phyloP scores from a whole-genome alignment of 768 basidiomycete species.

The Mrakia blollopis region DNA sequence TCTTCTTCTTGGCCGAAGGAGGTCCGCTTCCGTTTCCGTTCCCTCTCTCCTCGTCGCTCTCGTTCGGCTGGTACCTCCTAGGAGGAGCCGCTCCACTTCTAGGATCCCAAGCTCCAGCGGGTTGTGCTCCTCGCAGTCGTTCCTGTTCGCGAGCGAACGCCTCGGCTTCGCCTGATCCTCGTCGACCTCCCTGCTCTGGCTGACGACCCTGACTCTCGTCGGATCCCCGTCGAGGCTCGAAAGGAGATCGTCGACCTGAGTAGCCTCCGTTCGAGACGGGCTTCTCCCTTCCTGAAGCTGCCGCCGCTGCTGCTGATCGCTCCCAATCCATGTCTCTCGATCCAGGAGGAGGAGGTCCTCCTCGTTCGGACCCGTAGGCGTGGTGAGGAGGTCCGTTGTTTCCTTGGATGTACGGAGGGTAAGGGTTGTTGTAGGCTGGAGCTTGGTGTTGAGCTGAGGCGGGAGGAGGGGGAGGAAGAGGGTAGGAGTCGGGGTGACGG shows the following conservation, averaged over 20 bases:
- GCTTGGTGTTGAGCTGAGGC: conserved; percentile 14
- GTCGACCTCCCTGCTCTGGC: background rate
- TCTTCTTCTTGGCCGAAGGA: conserved; percentile 14
- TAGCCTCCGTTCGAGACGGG: conserved; percentile 3
- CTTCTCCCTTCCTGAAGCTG: background rate
- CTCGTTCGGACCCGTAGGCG: conserved; percentile 6
- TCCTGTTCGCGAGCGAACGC: conserved; percentile 5
- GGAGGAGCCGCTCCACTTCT: no score
- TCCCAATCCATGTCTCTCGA: conserved; percentile 26
- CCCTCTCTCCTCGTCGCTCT: conserved; percentile 19
- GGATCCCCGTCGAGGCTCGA: conserved; percentile 12
- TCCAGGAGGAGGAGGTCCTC: background rate
- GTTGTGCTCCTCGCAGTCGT: background rate
- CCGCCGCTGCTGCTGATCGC: conserved; percentile 10
- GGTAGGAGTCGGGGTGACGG: conserved; percentile 19
- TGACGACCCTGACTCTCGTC: conserved; percentile 14
- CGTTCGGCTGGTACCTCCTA: background rate
- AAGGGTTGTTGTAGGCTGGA: conserved; percentile 29
- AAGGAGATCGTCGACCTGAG: background rate
- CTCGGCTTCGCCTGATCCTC: conserved; percentile 15
- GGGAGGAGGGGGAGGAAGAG: conserved; percentile 7
- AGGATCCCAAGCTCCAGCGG: background rate
- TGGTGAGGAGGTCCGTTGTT: background rate
- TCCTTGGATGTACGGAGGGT: conserved; percentile 28
- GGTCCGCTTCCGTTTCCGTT: background rate